Base-by-base conservation (phyloP, 306 rosid genomes). In the Quercus alba region DNA sequence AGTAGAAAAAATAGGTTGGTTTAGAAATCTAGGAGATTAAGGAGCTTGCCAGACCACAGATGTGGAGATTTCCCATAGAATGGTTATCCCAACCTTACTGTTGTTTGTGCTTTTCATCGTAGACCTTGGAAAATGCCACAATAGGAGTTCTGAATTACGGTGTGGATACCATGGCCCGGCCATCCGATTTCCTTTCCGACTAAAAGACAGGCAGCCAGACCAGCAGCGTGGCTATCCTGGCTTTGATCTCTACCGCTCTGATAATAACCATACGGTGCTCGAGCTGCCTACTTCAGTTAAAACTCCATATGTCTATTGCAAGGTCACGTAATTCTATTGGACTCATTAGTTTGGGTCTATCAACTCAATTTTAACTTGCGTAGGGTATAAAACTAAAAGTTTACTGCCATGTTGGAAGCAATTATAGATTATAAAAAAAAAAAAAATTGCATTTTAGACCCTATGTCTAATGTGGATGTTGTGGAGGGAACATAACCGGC, bases 161-260 rank as follows among this genome's bases (percentile, higher is more conserved):
- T 87, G 88, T 30, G 28, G 78, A 5, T 0, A 3, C 1, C 4
- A 31, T 18, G 80, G 85, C 15, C 78, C 75, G 0, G 5, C 2
- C 19, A 57, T 87, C 26, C 15, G 56, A 31, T 81, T 87, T 56
- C 90, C 90, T 3, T 87, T 84, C 55, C 55, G 75, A 33, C 64
- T 67, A 3, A 73, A 68, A 55, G n/a, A 71, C 6, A 2, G 25
- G 55, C 56, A 6, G 3, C 64, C 38, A 0, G 30, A 46, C 44
- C 44, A 6, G 5, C 17, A 73, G 74, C 20, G 68, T 15, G 74
- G 71, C 33, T 56, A 21, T 28, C 70, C 75, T 18, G 63, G 80
- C 1, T 81, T 75, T 56, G 19, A 17, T 21, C 38, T 80, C 1
- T 25, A 59, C 31, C 75, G 84, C 38, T 5, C 41, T 15, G 2